These are phyloP conservation scores for Aspergillus awamori DNA, from an alignment of 2,329 filamentous ascomycete species.

Conservation along the genomic window DNA sequence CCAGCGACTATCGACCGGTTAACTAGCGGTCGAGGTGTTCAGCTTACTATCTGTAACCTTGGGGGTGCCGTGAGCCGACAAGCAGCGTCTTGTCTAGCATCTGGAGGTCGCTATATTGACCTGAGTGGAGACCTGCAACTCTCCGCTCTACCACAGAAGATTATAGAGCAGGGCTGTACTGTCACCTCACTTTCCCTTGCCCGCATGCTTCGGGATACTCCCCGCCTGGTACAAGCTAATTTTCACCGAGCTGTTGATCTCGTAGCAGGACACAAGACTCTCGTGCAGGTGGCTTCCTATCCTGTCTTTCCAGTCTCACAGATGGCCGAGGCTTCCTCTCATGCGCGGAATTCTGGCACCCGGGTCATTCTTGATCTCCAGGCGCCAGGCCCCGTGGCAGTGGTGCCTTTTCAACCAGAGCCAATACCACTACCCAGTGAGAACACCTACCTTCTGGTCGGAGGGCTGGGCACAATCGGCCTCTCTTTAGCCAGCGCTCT, in stretches of 20 bases:
- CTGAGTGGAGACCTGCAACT: background rate
- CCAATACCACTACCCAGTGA: background rate
- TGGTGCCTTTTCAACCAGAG: background rate
- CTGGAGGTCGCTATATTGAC: background rate
- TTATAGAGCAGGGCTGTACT: background rate
- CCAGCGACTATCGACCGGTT: background rate
- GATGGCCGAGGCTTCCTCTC: background rate
- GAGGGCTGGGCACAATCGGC: constrained; percentile 27
- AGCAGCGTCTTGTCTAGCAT: background rate
- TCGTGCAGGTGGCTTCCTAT: background rate
- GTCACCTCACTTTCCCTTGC: background rate
- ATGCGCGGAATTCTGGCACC: background rate
- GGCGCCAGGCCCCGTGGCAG: background rate
- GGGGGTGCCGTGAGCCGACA: background rate
- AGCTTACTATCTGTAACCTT: background rate
- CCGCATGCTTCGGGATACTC: background rate
- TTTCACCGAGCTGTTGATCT: background rate
- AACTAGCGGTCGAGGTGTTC: background rate
- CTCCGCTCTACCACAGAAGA: background rate
- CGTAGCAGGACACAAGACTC: background rate
- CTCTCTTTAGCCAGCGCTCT: constrained; percentile 24
- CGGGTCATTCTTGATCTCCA: background rate
- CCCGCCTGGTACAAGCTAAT: background rate
- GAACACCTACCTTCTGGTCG: constrained; percentile 26
- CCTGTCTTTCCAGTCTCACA: background rate